A percentile compares a stretch with the other conserved stretches of the same genome.
These are phyloP conservation scores for Entonaema liquescens DNA, from an alignment of 495 filamentous ascomycete species.

Conservation along the genomic window DNA sequence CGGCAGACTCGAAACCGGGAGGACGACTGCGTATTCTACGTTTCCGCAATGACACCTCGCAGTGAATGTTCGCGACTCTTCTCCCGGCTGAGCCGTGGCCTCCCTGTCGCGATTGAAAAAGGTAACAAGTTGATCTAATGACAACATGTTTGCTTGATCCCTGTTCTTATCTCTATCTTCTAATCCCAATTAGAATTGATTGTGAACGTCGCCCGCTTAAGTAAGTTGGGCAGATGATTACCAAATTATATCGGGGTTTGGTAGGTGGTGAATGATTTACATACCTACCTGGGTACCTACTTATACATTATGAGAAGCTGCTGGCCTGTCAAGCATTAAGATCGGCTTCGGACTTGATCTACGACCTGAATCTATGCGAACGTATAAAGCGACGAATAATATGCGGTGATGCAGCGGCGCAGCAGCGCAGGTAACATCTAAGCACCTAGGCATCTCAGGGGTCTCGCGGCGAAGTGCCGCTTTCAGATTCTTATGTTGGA, in stretches of 20 bases:
- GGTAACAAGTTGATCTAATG: not conserved
- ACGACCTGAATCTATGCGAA: not conserved
- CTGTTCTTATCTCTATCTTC: not conserved
- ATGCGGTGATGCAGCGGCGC: not conserved
- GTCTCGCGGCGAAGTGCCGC: too few relatives aligned
- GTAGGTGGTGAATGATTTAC: not conserved
- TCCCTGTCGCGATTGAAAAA: slow-evolving; percentile 26
- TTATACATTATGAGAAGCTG: too few relatives aligned
- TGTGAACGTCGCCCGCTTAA: too few relatives aligned
- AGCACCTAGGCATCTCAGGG: not conserved
- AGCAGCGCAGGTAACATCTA: not conserved
- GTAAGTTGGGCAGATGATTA: not conserved
- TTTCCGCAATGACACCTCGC: slow-evolving; percentile 55
- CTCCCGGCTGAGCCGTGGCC: not conserved
- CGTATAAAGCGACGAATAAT: not conserved
- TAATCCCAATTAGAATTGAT: too few relatives aligned
- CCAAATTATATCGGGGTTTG: not conserved
- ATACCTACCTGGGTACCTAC: too few relatives aligned
- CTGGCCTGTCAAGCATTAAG: not conserved
- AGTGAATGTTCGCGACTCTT: slow-evolving; percentile 42
- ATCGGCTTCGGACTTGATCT: not conserved
- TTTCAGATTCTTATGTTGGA: too few relatives aligned
- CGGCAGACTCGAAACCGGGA: slow-evolving; percentile 48
- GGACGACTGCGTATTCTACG: slow-evolving; percentile 47
- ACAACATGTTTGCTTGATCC: not conserved